Evolutionary conservation across 352 stramenopile species (phyloP), one percentile per base, ranked within the genome.

Genomic region (Phytophthora agathidicida): DNA sequence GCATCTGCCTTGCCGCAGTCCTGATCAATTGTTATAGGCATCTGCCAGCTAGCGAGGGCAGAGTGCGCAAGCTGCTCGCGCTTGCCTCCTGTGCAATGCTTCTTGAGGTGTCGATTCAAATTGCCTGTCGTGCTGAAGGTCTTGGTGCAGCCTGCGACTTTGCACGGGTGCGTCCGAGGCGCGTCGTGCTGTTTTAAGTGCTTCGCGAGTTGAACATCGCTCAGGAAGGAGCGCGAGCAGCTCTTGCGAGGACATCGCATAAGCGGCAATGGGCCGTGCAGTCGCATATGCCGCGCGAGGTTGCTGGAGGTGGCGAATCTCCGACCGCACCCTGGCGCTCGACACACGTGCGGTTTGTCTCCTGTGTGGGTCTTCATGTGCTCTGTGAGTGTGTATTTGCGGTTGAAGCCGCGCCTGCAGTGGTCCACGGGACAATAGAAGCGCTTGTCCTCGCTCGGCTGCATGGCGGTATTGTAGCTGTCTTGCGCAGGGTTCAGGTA

Each of bases 351-450:
- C 0, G 77, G 75, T 23, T 75, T 86, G 42, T 83, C 77, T 23
- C 75, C 77, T 17, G 70, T 80, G 58, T 88, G 77, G 0, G 73
- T 86, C 65, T 87, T 86, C 37, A 78, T 71, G 55, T 88, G 78
- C 59, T 86, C 75, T 0, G 54, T 71, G 36, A 84, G 75, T 11
- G 78, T 84, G 59, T 83, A 85, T 44, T 81, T 79, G 53, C 77
- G 73, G 33, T 71, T 76, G 64, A 78, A 80, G 8, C 57, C 53
- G 23, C 68, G 54, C 3, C 54, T 42, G 28, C 65, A 77, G 14
- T 42, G 51, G 2, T 43, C 45, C 2, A 61, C 24, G 14, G 68
- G 68, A 26, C 68, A 76, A 14, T 36, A 20, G 51, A 75, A 75
- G 28, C 38, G 46, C 31, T 60, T 44, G 24, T 53, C 57, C 23